Base-by-base conservation (phyloP, 176 grass and related monocot genomes). In the Ampelocalamus luodianensis region DNA sequence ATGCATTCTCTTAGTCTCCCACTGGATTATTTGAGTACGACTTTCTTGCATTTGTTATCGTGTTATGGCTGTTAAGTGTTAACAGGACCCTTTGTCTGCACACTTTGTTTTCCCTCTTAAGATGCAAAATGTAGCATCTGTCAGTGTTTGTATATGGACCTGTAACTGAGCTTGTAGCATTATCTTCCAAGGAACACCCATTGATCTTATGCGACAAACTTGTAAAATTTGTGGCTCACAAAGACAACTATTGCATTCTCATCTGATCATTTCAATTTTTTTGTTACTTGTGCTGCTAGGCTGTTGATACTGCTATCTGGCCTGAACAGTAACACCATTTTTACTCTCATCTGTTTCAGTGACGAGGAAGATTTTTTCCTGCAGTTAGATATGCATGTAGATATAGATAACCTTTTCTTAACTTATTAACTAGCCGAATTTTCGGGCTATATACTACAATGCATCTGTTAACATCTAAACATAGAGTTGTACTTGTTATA, bases 131-230 rank as follows among this genome's bases (percentile, higher is more conserved):
- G 22, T 53, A 68, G 23, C 45, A n/a, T 71, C 24, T 72, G 11
- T 3, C 5, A 74, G 36, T 83, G 58, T 54, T 66, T 56, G 5
- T 15, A 5, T 43, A 76, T 42, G 32, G 32, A 17, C 53, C 24
- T 76, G 22, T 59, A 76, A 45, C 29, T 51, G 36, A 77, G 77
- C 29, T 76, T 81, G 32, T n/a, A 40, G 10, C 22, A 75, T 27
- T 32, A 68, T 85, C 42, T 75, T 84, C 51, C 61, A 42, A 68
- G 39, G 50, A 72, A 80, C 29, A 75, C 27, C n/a, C 65, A 7
- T 81, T 80, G 51, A 80, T 79, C n/a, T 39, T 63, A 23, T 53
- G 75, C 27, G 39, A 56, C 8, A 81, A 81, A 63, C 20, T 54
- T 55, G 23, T 51, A 18, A 43, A 56, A 15, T 81, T 18, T 75